A percentile compares a stretch with the other conserved stretches of the same genome.
These are phyloP conservation scores for Karstenula rhodostoma DNA, from an alignment of 2,329 filamentous ascomycete genomes.

Conservation along the genomic window DNA sequence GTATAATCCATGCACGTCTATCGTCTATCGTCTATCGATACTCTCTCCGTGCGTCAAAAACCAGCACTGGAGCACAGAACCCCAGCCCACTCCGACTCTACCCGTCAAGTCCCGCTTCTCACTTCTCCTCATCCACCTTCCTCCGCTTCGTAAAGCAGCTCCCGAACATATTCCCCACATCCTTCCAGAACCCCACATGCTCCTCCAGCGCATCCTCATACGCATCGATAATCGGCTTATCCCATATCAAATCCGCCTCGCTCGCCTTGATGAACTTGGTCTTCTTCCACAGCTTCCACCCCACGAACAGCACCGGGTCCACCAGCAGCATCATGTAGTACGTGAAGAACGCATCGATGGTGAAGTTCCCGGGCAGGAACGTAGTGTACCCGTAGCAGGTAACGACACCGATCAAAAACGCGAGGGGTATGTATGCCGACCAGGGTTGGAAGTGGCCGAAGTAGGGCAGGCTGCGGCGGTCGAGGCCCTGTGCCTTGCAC, in stretches of 20 bases:
- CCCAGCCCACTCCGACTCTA: too few species aligned
- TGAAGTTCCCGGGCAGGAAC: constrained; percentile 55
- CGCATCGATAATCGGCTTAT: constrained; percentile 55
- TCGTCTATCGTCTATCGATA: too few species aligned
- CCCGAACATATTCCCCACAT: constrained; percentile 32
- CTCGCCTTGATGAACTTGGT: constrained; percentile 58
- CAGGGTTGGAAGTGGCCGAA: constrained; percentile 47
- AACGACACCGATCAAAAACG: constrained; percentile 25
- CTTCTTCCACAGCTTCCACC: constrained; percentile 67
- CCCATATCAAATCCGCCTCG: constrained; percentile 54
- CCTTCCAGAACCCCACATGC: constrained; percentile 38
- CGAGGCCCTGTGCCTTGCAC: constrained; percentile 53
- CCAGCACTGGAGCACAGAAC: too few species aligned
- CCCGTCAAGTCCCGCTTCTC: background rate
- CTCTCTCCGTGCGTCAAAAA: too few species aligned
- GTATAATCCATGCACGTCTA: background rate
- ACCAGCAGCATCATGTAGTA: constrained; percentile 39
- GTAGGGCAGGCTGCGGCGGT: constrained; percentile 56
- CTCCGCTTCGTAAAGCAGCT: constrained; percentile 19
- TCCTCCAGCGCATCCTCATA: constrained; percentile 32
- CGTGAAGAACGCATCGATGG: constrained; percentile 59
- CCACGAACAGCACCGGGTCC: constrained; percentile 57
- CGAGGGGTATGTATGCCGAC: constrained; percentile 25
- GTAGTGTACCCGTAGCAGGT: constrained; percentile 40
- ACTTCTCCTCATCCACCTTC: constrained; percentile 15